These are phyloP conservation scores for Trichoderma reesei DNA, from an alignment of 495 filamentous ascomycete genomes.

Conservation along the genomic window DNA sequence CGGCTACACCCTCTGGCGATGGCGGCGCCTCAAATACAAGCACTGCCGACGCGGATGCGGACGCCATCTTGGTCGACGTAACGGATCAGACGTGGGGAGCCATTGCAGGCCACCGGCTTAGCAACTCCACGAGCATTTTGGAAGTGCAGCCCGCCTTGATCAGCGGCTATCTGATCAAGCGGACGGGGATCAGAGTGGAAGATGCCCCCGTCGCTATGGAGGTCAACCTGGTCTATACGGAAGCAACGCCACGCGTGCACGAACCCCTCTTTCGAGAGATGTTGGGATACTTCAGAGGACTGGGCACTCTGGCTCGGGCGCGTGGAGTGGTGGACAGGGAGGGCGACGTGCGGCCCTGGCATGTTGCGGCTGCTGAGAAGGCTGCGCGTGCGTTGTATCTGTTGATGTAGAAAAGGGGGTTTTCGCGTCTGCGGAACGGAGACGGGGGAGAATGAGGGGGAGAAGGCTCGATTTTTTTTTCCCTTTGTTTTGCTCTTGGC, in stretches of 20 bases:
- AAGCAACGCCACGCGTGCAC: constrained; percentile 39
- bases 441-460: too few species aligned
- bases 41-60: constrained; percentile 49
- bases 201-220: constrained; percentile 55
- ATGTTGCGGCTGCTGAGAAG: constrained; percentile 71
- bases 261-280: constrained; percentile 61
- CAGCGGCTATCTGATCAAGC: constrained; percentile 69
- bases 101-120: constrained; percentile 60
- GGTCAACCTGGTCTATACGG: constrained; percentile 55
- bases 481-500: neutral
- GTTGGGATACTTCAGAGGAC: constrained; percentile 62
- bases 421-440: too few species aligned
- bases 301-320: constrained; percentile 62
- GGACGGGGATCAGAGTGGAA: constrained; percentile 49
- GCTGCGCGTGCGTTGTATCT: constrained; percentile 48
- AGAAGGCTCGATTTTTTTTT: neutral
- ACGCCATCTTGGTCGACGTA: constrained; percentile 65
- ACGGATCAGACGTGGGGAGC: constrained; percentile 77
- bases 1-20: constrained; percentile 49
- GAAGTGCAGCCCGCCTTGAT: constrained; percentile 56
- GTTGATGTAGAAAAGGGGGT: constrained; percentile 37
- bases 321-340: constrained; percentile 55
- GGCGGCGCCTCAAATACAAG: constrained; percentile 22
- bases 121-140: constrained; percentile 51
- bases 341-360: constrained; percentile 66